A percentile compares a stretch with the other conserved stretches of the same genome.
phyloP scores from a whole-genome alignment of 2,329 filamentous ascomycete genomes.

The Clarireedia sp. region DNA sequence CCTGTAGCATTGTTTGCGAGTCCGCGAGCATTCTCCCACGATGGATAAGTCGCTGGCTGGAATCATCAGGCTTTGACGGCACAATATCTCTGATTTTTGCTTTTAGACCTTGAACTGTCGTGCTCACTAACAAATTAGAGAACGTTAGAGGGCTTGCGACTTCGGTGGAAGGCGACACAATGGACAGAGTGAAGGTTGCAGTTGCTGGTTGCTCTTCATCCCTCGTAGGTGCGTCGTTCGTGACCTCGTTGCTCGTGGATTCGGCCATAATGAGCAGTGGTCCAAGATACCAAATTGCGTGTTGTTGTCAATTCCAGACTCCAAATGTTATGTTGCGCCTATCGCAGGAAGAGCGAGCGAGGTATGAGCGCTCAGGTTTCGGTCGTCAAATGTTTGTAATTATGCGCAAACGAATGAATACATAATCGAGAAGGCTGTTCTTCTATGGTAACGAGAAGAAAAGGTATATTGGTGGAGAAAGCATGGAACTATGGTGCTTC shows the following conservation, averaged over 20 bases:
- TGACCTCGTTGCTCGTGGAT: conserved; percentile 9
- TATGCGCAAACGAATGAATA: too few species aligned
- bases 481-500: too few species aligned
- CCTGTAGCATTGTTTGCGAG: conserved; percentile 45
- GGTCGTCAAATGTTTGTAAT: too few species aligned
- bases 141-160: conserved; percentile 45
- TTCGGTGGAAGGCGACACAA: conserved; percentile 51
- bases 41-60: conserved; percentile 53
- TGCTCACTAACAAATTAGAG: conserved; percentile 39
- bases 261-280: conserved; percentile 16
- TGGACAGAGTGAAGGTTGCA: conserved; percentile 44
- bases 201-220: conserved; percentile 19
- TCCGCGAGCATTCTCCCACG: conserved; percentile 50
- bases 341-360: too few species aligned
- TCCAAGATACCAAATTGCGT: too few species aligned
- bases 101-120: conserved; percentile 50
- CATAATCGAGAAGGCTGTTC: too few species aligned
- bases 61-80: conserved; percentile 41
- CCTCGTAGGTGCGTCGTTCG: conserved; percentile 12
- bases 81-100: conserved; percentile 47
- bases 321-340: too few species aligned
- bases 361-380: too few species aligned
- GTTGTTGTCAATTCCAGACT: too few species aligned
- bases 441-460: too few species aligned
- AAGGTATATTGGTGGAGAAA: too few species aligned